Percentiles rank a stretch among this genome's conserved stretches.
phyloP scores from a whole-genome alignment of 2,329 filamentous ascomycete genomes.

The Aureobasidium musti region DNA sequence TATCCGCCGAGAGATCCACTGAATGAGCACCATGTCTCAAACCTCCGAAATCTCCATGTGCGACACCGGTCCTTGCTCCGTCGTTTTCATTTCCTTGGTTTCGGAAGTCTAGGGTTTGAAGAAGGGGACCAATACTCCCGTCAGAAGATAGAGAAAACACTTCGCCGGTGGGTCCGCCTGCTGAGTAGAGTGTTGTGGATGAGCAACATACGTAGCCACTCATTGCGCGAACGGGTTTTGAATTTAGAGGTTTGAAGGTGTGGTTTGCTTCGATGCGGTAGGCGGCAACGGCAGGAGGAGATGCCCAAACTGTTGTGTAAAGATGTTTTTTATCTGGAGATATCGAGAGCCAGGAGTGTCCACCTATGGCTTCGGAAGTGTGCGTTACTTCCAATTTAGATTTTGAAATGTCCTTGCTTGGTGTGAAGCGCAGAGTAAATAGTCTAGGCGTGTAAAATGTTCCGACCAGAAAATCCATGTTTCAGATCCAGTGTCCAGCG shows the following conservation, averaged over 20 bases:
- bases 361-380: slow-evolving; percentile 39
- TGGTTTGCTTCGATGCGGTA: slow-evolving; percentile 37
- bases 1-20: slow-evolving; percentile 40
- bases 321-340: slow-evolving; percentile 37
- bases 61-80: slow-evolving; percentile 37
- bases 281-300: slow-evolving; percentile 39
- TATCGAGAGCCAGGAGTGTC: slow-evolving; percentile 43
- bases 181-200: slow-evolving; percentile 39
- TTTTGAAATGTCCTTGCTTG: slow-evolving; percentile 21
- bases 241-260: slow-evolving; percentile 39
- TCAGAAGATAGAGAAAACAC: slow-evolving; percentile 39
- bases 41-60: slow-evolving; percentile 42
- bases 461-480: slow-evolving; percentile 43
- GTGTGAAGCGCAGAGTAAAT: slow-evolving; percentile 40
- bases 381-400: slow-evolving; percentile 31
- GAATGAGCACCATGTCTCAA: slow-evolving; percentile 41
- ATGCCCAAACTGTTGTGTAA: slow-evolving; percentile 44
- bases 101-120: slow-evolving; percentile 41
- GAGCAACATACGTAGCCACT: slow-evolving; percentile 39
- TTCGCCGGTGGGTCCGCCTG: slow-evolving; percentile 41
- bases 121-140: slow-evolving; percentile 38
- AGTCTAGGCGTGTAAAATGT: slow-evolving; percentile 40
- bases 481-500: not conserved
- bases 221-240: slow-evolving; percentile 38
- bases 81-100: slow-evolving; percentile 34